Conservation (phyloP, 495 filamentous ascomycete genomes). For the Clavariopsis aquatica region DNA sequence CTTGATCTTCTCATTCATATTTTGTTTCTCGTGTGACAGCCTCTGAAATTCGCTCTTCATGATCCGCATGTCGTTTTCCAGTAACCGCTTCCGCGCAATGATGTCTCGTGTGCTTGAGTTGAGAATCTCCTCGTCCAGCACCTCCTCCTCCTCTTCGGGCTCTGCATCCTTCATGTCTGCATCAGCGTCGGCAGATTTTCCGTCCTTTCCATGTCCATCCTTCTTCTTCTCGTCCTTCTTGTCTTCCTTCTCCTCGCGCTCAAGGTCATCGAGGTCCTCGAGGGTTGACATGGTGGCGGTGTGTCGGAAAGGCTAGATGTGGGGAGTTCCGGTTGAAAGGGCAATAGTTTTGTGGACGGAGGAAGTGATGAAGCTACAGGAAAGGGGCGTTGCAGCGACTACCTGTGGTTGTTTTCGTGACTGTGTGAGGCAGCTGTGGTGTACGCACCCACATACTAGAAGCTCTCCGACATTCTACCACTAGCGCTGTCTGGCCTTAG, state of each 20-base stretch:
- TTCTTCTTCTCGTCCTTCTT: conserved; percentile 64
- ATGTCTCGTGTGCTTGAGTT: conserved; percentile 91
- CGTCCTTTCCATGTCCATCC: conserved; percentile 54
- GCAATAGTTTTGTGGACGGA: background rate
- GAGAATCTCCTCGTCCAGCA: conserved; percentile 83
- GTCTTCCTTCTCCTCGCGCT: conserved; percentile 72
- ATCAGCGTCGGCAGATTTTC: conserved; percentile 59
- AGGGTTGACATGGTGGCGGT: conserved; percentile 70
- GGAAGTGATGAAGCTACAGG: background rate
- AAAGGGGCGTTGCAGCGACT: background rate
- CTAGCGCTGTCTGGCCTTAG: conserved; percentile 15
- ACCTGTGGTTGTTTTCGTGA: conserved; percentile 6
- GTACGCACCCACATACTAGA: conserved; percentile 33
- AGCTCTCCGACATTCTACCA: conserved; percentile 5
- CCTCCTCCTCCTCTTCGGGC: conserved; percentile 65
- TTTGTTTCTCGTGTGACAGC: conserved; percentile 88
- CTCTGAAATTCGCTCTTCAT: conserved; percentile 98
- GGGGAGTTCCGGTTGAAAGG: background rate
- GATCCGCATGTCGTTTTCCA: conserved; percentile 96
- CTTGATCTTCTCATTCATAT: conserved; percentile 98
- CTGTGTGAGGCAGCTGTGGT: conserved; percentile 37
- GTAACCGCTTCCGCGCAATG: conserved; percentile 76
- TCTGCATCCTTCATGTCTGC: conserved; percentile 90
- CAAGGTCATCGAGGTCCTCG: conserved; percentile 79
- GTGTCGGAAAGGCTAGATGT: conserved; percentile 2